Percentiles rank a stretch among this genome's conserved stretches.
Evolutionary conservation across 257 asterid genomes (phyloP).

Genomic region (Gynochthodes officinalis): DNA sequence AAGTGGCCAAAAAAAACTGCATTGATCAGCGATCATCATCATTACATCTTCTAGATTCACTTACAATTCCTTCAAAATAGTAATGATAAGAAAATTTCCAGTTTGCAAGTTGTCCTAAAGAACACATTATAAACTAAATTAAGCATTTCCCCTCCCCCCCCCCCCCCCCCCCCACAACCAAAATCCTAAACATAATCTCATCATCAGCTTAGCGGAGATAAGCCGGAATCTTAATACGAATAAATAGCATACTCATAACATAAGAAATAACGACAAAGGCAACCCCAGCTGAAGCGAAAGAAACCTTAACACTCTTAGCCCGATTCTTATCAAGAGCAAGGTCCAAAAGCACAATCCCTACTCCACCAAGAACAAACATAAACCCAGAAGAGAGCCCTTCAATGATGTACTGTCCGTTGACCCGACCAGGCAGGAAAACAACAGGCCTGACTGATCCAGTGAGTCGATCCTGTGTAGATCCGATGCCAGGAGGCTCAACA

Average conservation of each 20-base stretch:
- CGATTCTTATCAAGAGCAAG: constrained; percentile 77
- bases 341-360: constrained; percentile 83
- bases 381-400: constrained; percentile 92
- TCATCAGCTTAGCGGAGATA: constrained; percentile 59
- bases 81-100: not conserved
- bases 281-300: constrained; percentile 73
- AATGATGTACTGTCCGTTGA: constrained; percentile 90
- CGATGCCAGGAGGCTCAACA: constrained; percentile 95
- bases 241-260: constrained; percentile 88
- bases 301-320: constrained; percentile 77
- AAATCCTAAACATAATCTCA: no score
- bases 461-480: constrained; percentile 76
- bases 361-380: constrained; percentile 91
- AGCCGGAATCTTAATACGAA: constrained; percentile 89
- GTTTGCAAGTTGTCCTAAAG: not conserved
- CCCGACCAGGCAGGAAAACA: constrained; percentile 84
- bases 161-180: no score
- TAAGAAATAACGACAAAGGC: constrained; percentile 69
- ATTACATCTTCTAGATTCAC: not conserved
- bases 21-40: not conserved
- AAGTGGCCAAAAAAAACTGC: not conserved
- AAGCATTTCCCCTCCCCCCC: no score
- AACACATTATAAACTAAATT: not conserved
- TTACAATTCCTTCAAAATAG: not conserved
- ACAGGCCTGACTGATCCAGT: constrained; percentile 86